These are phyloP conservation scores for Penicillium brasilianum DNA, from an alignment of 2,329 filamentous ascomycete genomes.

Conservation along the genomic window DNA sequence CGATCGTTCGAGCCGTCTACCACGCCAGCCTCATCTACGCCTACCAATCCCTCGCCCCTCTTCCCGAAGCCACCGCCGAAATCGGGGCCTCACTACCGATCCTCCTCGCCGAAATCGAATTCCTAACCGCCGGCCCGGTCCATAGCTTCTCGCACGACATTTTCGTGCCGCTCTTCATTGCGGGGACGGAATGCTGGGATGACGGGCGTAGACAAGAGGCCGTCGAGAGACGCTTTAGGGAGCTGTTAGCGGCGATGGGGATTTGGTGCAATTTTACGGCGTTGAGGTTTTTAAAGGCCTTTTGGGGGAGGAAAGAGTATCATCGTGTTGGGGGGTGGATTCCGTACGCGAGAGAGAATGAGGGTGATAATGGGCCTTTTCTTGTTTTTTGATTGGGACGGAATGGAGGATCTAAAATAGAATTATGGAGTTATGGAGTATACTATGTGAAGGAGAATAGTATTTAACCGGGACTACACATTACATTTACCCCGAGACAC, in stretches of 20 bases:
- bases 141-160: slow-evolving; percentile 30
- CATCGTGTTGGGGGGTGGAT: slow-evolving; percentile 23
- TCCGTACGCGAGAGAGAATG: slow-evolving; percentile 16
- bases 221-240: slow-evolving; percentile 11
- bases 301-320: slow-evolving; percentile 24
- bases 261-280: slow-evolving; percentile 23
- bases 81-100: neutral
- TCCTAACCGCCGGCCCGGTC: slow-evolving; percentile 5
- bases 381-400: slow-evolving; percentile 3
- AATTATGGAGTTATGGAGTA: too few relatives aligned
- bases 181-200: slow-evolving; percentile 22
- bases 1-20: slow-evolving; percentile 22
- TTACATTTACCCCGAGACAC: neutral
- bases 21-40: slow-evolving; percentile 29
- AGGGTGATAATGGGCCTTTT: slow-evolving; percentile 12
- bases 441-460: neutral
- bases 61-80: neutral
- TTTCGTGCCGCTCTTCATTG: slow-evolving; percentile 33
- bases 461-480: neutral
- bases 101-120: slow-evolving; percentile 8
- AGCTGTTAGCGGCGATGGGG: slow-evolving; percentile 17
- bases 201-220: slow-evolving; percentile 5
- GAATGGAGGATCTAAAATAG: neutral
- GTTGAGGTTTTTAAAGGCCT: slow-evolving; percentile 26
- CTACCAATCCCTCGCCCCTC: slow-evolving; percentile 25